Percentiles rank a stretch among this genome's conserved stretches.
phyloP scores from a whole-genome alignment of 2,329 filamentous ascomycete genomes.

The Talaromyces marneffei region DNA sequence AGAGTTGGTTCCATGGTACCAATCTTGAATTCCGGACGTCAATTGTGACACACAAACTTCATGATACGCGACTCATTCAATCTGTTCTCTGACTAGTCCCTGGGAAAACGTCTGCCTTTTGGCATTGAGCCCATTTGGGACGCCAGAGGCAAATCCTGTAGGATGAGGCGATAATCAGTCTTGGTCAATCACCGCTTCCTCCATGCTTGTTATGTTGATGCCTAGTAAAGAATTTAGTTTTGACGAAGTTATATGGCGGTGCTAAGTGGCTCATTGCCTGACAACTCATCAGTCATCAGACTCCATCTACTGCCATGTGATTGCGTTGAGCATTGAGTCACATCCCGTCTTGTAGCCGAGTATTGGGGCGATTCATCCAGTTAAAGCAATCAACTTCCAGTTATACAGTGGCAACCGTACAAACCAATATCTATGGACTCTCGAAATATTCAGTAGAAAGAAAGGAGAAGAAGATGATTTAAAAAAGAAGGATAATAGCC shows the following conservation, averaged over 20 bases:
- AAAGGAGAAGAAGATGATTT: neutral
- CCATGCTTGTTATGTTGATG: neutral
- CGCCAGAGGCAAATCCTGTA: neutral
- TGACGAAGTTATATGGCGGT: neutral
- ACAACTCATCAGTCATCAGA: conserved; percentile 3
- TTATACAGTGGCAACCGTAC: neutral
- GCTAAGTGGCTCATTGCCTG: neutral
- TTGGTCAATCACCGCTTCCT: neutral
- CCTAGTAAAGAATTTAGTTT: neutral
- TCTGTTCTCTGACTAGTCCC: neutral
- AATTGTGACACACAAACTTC: neutral
- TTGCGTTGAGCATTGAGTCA: neutral
- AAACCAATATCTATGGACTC: neutral
- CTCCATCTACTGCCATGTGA: neutral
- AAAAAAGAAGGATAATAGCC: neutral
- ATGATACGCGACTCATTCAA: too few species aligned
- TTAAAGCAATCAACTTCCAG: neutral
- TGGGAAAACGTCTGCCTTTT: neutral
- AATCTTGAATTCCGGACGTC: neutral
- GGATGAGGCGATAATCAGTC: neutral
- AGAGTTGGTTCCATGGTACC: neutral
- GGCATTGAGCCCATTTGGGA: neutral
- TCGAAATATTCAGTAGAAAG: too few species aligned
- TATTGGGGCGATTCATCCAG: neutral
- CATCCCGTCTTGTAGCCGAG: neutral